phyloP scores from a whole-genome alignment of 1,284 basidiomycete genomes.

The Exsudoporus floridanus region DNA sequence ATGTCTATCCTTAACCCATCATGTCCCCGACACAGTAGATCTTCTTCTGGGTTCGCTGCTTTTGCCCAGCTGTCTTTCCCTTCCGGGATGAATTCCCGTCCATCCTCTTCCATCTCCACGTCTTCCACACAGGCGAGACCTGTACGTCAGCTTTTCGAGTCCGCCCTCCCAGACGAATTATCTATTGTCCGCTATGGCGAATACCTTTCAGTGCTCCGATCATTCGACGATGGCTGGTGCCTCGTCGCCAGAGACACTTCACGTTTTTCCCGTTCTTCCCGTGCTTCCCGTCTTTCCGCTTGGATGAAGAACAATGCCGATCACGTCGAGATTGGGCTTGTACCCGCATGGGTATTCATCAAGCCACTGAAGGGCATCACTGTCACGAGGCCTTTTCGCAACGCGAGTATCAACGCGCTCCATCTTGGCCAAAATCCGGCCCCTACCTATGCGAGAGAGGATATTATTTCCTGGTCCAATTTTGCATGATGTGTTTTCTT shows the following conservation, averaged over 20 bases:
- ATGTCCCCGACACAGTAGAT: conserved; percentile 16
- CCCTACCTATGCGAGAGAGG: conserved; percentile 37
- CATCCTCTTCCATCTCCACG: conserved; percentile 34
- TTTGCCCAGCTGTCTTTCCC: conserved; percentile 17
- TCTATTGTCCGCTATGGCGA: conserved; percentile 53
- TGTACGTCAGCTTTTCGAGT: conserved; percentile 62
- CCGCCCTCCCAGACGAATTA: conserved; percentile 71
- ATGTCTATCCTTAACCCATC: conserved; percentile 22
- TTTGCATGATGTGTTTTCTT: conserved; percentile 35
- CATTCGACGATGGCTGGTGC: conserved; percentile 76
- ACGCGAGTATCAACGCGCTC: conserved; percentile 47
- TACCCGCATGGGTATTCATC: conserved; percentile 73
- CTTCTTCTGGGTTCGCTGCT: conserved; percentile 23
- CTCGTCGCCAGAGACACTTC: conserved; percentile 57
- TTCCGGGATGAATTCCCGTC: conserved; percentile 10
- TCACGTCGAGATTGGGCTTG: conserved; percentile 52
- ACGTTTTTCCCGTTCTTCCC: conserved; percentile 38
- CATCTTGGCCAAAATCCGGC: conserved; percentile 13
- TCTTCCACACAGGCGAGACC: conserved; percentile 45
- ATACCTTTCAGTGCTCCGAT: conserved; percentile 55
- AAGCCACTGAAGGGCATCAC: conserved; percentile 57
- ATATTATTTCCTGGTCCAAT: conserved; percentile 68
- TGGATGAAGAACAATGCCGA: conserved; percentile 9
- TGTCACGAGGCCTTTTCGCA: conserved; percentile 63
- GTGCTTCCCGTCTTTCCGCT: conserved; percentile 9